phyloP scores from a whole-genome alignment of 208 protist genomes.

The Vickermania ingenoplastis region DNA sequence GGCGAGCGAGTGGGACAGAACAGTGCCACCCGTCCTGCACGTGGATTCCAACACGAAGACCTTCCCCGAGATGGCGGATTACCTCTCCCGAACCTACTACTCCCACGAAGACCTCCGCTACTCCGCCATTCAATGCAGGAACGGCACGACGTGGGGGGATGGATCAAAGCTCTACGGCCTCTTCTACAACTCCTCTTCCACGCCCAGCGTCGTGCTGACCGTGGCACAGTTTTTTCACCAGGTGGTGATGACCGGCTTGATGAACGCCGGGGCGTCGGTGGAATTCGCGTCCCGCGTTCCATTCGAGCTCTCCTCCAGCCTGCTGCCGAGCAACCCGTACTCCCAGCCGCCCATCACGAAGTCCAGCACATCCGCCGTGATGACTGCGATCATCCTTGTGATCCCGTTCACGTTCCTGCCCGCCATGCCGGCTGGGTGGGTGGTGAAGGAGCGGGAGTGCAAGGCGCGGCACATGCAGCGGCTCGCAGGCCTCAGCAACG shows the following conservation, averaged over 20 bases:
- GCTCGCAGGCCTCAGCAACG: no score
- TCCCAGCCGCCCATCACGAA: constrained; percentile 11
- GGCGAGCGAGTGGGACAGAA: no score
- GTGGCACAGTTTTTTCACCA: constrained; percentile 20
- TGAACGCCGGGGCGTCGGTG: constrained; percentile 64
- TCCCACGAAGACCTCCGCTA: no score
- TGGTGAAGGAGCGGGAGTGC: no score
- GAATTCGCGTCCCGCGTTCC: constrained; percentile 54
- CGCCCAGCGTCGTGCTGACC: constrained; percentile 27
- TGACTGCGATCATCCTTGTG: constrained; percentile 37
- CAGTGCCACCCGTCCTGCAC: no score
- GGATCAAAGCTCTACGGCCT: constrained; percentile 5
- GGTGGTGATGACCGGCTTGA: constrained; percentile 34
- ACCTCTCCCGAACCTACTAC: no score
- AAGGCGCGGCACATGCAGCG: no score
- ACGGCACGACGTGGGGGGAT: no score
- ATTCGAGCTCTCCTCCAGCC: neutral
- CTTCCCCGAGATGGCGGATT: no score
- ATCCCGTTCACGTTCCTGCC: constrained; percentile 67
- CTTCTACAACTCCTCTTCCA: constrained; percentile 43
- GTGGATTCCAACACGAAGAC: no score
- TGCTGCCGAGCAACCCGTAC: constrained; percentile 20
- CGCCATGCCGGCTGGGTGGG: no score
- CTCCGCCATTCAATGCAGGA: no score
- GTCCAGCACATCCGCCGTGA: constrained; percentile 23